Percentiles rank a stretch among this genome's conserved stretches.
Conservation (phyloP, 495 filamentous ascomycete genomes). For the Zalerion maritima region DNA sequence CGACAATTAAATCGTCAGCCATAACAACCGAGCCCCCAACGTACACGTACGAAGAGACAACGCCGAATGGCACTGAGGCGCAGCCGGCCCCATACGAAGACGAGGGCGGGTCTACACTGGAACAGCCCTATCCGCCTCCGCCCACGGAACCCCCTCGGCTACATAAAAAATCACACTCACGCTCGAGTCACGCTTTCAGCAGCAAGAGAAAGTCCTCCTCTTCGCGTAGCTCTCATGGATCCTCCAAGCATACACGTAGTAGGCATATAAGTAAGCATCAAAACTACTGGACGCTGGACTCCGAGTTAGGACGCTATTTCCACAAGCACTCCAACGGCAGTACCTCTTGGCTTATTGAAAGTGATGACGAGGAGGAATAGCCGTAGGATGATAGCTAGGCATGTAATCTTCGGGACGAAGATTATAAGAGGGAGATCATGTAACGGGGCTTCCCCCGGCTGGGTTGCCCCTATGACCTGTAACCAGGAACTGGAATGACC, state of each 20-base stretch:
- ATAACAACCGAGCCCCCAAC: too few relatives aligned
- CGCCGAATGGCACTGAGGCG: too few relatives aligned
- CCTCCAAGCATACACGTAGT: slow-evolving; percentile 1
- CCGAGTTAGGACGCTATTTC: slow-evolving; percentile 1
- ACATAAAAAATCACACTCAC: slow-evolving; percentile 1
- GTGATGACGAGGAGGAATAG: slow-evolving; percentile 2
- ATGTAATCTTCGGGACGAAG: too few relatives aligned
- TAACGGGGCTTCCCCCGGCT: too few relatives aligned
- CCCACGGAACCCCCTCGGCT: background rate
- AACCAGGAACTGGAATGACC: too few relatives aligned
- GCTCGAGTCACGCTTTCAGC: background rate
- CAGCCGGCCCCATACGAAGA: too few relatives aligned
- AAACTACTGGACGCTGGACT: slow-evolving; percentile 3
- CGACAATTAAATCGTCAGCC: too few relatives aligned
- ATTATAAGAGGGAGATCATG: too few relatives aligned
- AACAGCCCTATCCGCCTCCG: slow-evolving; percentile 1
- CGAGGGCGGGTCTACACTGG: background rate
- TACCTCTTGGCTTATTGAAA: slow-evolving; percentile 2
- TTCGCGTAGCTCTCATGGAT: slow-evolving; percentile 1
- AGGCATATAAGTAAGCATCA: slow-evolving; percentile 1
- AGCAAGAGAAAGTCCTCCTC: slow-evolving; percentile 2
- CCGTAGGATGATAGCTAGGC: too few relatives aligned
- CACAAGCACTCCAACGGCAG: slow-evolving; percentile 3
- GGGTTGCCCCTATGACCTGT: too few relatives aligned
- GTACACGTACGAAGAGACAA: too few relatives aligned